Evolutionary conservation across 192 early-diverging fungal genomes (phyloP), one percentile per base, ranked within the genome.

Genomic region (Glomus cerebriforme): DNA sequence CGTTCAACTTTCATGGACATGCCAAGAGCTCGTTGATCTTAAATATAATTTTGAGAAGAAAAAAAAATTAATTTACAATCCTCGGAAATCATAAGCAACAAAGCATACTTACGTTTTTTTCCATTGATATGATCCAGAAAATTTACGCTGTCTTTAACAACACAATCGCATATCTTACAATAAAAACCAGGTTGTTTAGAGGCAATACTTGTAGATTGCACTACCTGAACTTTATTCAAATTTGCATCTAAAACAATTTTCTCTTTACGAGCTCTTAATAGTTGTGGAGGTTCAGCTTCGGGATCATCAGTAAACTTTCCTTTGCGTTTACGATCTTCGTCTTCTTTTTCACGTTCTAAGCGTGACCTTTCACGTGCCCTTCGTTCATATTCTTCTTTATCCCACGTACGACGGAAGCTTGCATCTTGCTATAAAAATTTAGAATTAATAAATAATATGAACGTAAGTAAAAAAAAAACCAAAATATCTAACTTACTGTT

Each of bases 71-170:
- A 63, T 62, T 15, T 5, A 43, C n/a, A 75, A 29, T 27, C 45
- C 15, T 31, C 22, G 17, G 13, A 81, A 72, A 37, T n/a, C 12
- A 47, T 15, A 82, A n/a, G 45, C 22, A 34, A 7, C 15, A 12
- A 58, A 3, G 35, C 10, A 10, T 13, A 82, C 89, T 80, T 83
- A 94, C 92, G 97, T 72, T 93, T 94, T 76, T 88, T 88, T 75
- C 95, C 94, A 82, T 97, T 99, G 69, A 95, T 92, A 75, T 99
- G 96, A 81, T 97, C 96, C 75, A 98, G 85, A 69, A 92, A 99
- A 60, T 90, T 93, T 59, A 93, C 85, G 79, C 93, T 96, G 86
- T 99, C 97, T 78, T 96, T 96, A 70, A 96, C 88, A 6, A 91
- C 91, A 70, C 92, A 90, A 74, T 97, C 95, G 78, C 97, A 98